Percentiles rank a stretch among this genome's conserved stretches.
phyloP scores from a whole-genome alignment of 768 basidiomycete genomes.

The Boletus insuetus region DNA sequence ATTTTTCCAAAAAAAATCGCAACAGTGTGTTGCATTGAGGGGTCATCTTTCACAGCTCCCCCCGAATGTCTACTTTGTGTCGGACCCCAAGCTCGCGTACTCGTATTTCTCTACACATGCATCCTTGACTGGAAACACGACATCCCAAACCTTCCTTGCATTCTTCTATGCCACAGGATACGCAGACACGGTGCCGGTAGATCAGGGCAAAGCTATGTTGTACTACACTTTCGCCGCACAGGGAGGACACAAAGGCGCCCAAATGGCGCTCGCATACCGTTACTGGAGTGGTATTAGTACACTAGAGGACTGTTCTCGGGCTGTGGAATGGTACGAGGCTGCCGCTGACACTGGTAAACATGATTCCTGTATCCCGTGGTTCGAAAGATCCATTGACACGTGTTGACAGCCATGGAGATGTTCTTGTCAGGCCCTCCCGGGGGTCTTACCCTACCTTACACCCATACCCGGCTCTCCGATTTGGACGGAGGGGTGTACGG shows the following conservation, averaged over 20 bases:
- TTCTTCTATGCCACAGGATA: slow-evolving; percentile 93
- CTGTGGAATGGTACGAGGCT: slow-evolving; percentile 85
- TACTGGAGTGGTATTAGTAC: slow-evolving; percentile 97
- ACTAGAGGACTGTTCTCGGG: slow-evolving; percentile 77
- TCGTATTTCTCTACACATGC: slow-evolving; percentile 65
- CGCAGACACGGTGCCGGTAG: slow-evolving; percentile 53
- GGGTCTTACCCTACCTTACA: slow-evolving; percentile 80
- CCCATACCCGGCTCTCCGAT: slow-evolving; percentile 82
- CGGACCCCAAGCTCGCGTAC: slow-evolving; percentile 62
- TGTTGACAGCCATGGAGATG: slow-evolving; percentile 63
- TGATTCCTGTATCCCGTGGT: slow-evolving; percentile 22
- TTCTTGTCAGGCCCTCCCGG: slow-evolving; percentile 89
- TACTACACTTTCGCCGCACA: slow-evolving; percentile 95
- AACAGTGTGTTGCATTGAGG: not conserved
- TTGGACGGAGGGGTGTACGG: slow-evolving; percentile 92
- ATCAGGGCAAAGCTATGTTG: slow-evolving; percentile 81
- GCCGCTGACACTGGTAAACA: slow-evolving; percentile 79
- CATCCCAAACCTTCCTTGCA: slow-evolving; percentile 80
- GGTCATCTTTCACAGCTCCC: slow-evolving; percentile 51
- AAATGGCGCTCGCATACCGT: slow-evolving; percentile 91
- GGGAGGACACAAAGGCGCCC: slow-evolving; percentile 80
- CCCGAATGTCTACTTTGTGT: slow-evolving; percentile 61
- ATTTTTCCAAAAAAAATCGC: not conserved
- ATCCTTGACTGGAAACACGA: slow-evolving; percentile 70
- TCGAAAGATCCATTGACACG: not conserved